phyloP scores from a whole-genome alignment of 495 filamentous ascomycete species.

The Talaromyces nanjingensis region DNA sequence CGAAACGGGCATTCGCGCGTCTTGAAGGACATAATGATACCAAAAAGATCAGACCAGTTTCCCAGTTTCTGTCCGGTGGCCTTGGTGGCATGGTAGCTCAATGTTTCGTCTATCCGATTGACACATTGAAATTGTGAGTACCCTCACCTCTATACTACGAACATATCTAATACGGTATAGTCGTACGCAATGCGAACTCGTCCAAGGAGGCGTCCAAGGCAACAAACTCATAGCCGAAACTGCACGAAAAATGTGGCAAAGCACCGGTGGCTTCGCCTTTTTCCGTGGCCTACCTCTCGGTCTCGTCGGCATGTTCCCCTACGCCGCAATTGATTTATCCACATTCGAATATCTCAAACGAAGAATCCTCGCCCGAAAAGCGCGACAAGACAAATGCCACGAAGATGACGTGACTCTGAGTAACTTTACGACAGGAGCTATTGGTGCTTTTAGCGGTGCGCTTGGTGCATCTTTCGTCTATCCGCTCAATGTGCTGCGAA shows the following conservation, averaged over 20 bases:
- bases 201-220: constrained; percentile 74
- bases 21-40: constrained; percentile 87
- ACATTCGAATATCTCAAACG: constrained; percentile 92
- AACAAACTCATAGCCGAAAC: constrained; percentile 79
- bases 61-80: constrained; percentile 87
- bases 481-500: constrained; percentile 90
- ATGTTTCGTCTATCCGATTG: constrained; percentile 92
- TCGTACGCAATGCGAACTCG: constrained; percentile 91
- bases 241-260: constrained; percentile 73
- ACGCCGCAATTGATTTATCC: constrained; percentile 91
- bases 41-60: constrained; percentile 66
- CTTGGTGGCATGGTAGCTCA: constrained; percentile 89
- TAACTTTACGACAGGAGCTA: constrained; percentile 70
- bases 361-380: constrained; percentile 59
- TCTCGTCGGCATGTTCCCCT: constrained; percentile 92
- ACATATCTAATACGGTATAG: constrained; percentile 23
- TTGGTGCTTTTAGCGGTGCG: constrained; percentile 87
- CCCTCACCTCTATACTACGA: too few relatives aligned
- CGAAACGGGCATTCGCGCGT: constrained; percentile 78
- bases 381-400: constrained; percentile 59
- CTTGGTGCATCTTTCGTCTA: constrained; percentile 91
- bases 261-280: constrained; percentile 65
- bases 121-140: constrained; percentile 90
- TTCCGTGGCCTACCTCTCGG: constrained; percentile 93
- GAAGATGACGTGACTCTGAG: constrained; percentile 75